Evolutionary conservation across 2,329 filamentous ascomycete genomes (phyloP), one percentile per base, ranked within the genome.

Genomic region (Aspergillus latus): DNA sequence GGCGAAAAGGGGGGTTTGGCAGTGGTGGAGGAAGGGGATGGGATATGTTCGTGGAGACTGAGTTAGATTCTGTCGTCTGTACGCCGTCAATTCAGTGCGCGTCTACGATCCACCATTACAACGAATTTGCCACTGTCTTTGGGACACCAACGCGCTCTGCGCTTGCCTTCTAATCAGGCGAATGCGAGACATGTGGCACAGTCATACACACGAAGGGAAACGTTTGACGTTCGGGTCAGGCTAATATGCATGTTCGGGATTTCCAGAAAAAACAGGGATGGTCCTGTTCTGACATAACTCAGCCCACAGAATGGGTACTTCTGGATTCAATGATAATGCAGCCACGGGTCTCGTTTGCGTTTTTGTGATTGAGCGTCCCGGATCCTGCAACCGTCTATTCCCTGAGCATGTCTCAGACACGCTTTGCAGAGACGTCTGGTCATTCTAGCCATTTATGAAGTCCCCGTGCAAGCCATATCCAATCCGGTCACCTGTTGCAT

Each of bases 21-120:
- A 65, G 0, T 91, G 88, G 88, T 90, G 87, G 86, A 82, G 82
- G 64, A 80, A 75, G 47, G 86, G 80, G 0, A 90, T 90, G 88
- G 85, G 85, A 21, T 75, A 74, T 68, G 61, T 29, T 9, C 44
- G 29, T 29, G 29, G 29, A 59, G 52, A 34, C 30, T 34, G 30
- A 28, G 10, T 7, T 32, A 34, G 29, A n/a, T 29, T 16, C 21
- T 21, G 21, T 21, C 21, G 21, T 21, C 21, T 21, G 21, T 21
- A 21, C 21, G 21, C 21, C 21, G 21, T 21, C 21, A 21, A 21
- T 21, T 21, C 21, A 21, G 21, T 21, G 21, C 21, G 21, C 21
- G 21, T 21, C 21, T 21, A 21, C 21, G 21, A 21, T 21, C 21
- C 21, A 21, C 21, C 21, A 21, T 21, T 21, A 21, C 21, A 21